phyloP scores from a whole-genome alignment of 106 monocot genomes.

The Acanthochlamys bracteata region DNA sequence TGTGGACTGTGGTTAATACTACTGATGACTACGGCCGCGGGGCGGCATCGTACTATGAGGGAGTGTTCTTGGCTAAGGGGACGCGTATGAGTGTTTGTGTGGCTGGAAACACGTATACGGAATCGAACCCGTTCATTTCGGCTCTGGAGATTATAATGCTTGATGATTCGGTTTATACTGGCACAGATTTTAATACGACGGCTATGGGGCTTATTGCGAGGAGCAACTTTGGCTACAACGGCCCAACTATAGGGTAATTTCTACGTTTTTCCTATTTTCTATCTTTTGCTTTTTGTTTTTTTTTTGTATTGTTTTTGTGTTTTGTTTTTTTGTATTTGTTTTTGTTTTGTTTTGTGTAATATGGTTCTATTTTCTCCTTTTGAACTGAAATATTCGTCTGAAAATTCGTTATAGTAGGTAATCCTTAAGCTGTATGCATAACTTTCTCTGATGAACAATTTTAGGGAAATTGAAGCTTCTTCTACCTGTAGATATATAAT shows the following conservation, averaged over 20 bases:
- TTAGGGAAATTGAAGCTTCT: too few relatives aligned
- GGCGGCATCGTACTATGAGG: conserved; percentile 66
- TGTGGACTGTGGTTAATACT: conserved; percentile 79
- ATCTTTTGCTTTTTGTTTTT: too few relatives aligned
- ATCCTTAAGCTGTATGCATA: too few relatives aligned
- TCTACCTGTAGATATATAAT: too few relatives aligned
- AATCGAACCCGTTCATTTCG: conserved; percentile 65
- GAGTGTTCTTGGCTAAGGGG: conserved; percentile 44
- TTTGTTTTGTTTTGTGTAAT: too few relatives aligned
- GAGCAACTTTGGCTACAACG: conserved; percentile 51
- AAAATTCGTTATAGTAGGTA: too few relatives aligned
- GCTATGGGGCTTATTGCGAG: conserved; percentile 69
- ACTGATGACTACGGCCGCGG: conserved; percentile 38
- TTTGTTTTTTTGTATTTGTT: too few relatives aligned
- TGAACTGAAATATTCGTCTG: too few relatives aligned
- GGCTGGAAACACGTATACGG: conserved; percentile 52
- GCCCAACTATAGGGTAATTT: conserved; percentile 37
- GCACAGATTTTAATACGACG: conserved; percentile 44
- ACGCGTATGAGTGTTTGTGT: conserved; percentile 56
- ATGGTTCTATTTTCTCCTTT: too few relatives aligned
- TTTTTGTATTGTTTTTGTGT: too few relatives aligned
- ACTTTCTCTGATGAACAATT: too few relatives aligned
- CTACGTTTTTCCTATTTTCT: too few relatives aligned
- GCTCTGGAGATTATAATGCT: conserved; percentile 53
- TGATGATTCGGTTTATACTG: conserved; percentile 53